A percentile compares a stretch with the other conserved stretches of the same genome.
Conservation (phyloP, 345 rosid species). For the Populus davidiana region DNA sequence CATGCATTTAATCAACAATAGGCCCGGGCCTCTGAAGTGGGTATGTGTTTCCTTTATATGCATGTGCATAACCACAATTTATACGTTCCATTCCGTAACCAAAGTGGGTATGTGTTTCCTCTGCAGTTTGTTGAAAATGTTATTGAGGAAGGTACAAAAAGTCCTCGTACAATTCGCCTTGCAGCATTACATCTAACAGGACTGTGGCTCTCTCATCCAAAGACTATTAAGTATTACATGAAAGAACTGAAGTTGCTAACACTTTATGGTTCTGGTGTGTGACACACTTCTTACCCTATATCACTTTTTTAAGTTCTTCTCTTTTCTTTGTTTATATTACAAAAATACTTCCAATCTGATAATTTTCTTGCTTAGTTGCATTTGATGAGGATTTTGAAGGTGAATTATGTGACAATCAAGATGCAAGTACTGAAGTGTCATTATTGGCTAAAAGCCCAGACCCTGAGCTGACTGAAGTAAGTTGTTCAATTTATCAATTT, state of each 20-base stretch:
- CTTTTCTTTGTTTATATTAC: neutral
- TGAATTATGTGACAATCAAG: slow-evolving; percentile 72
- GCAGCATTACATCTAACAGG: slow-evolving; percentile 92
- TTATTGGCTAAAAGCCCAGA: slow-evolving; percentile 61
- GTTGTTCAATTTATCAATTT: slow-evolving; percentile 25
- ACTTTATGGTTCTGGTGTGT: slow-evolving; percentile 88
- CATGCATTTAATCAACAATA: slow-evolving; percentile 60
- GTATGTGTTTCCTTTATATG: slow-evolving; percentile 39
- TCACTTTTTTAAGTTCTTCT: neutral
- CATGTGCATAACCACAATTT: neutral
- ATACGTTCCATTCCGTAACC: neutral
- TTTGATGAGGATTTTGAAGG: slow-evolving; percentile 99
- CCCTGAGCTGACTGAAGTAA: slow-evolving; percentile 81
- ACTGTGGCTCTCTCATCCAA: slow-evolving; percentile 73
- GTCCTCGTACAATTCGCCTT: slow-evolving; percentile 97
- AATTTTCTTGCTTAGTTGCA: slow-evolving; percentile 52
- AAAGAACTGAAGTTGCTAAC: slow-evolving; percentile 84
- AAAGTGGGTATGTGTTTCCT: neutral
- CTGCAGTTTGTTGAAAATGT: slow-evolving; percentile 77
- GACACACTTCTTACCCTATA: slow-evolving; percentile 8
- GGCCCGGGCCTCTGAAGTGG: slow-evolving; percentile 86
- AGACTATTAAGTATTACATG: slow-evolving; percentile 62
- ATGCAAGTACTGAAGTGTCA: slow-evolving; percentile 80
- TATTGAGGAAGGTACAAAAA: slow-evolving; percentile 84
- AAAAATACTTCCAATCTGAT: neutral